Conservation (phyloP, 768 basidiomycete species). For the Leccinellum luteum region DNA sequence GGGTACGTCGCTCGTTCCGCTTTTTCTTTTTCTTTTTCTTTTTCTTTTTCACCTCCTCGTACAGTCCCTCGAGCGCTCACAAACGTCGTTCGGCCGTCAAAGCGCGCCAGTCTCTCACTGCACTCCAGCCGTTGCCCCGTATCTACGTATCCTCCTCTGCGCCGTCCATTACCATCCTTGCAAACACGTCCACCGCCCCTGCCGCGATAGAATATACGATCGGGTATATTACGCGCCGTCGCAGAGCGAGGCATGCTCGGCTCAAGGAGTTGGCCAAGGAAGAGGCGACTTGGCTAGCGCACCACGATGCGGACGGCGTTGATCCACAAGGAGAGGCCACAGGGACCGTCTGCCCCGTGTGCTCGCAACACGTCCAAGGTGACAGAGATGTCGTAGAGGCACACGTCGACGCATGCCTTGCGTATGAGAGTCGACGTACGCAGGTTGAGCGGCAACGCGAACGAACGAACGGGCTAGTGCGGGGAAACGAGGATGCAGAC, state of each 20-base stretch:
- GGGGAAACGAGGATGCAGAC: conserved; percentile 32
- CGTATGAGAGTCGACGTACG: conserved; percentile 46
- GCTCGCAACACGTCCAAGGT: conserved; percentile 52
- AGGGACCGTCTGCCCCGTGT: conserved; percentile 68
- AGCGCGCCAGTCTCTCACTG: conserved; percentile 39
- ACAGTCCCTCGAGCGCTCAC: conserved; percentile 14
- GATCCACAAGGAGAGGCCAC: conserved; percentile 37
- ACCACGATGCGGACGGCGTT: conserved; percentile 24
- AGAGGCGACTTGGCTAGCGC: conserved; percentile 39
- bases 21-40: neutral
- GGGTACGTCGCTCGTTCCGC: conserved; percentile 40
- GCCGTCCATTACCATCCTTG: conserved; percentile 12
- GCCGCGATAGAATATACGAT: conserved; percentile 51
- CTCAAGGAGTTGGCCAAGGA: conserved; percentile 67
- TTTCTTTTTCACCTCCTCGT: conserved; percentile 22
- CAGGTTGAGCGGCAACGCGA: conserved; percentile 32
- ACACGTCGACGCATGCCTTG: conserved; percentile 79
- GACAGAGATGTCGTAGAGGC: conserved; percentile 74
- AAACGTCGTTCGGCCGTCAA: conserved; percentile 44
- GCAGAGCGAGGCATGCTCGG: conserved; percentile 65
- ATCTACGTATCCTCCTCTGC: conserved; percentile 22
- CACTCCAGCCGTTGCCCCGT: conserved; percentile 24
- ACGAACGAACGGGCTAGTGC: conserved; percentile 27
- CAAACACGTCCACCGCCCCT: conserved; percentile 23
- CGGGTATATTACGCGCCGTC: conserved; percentile 60